These are phyloP conservation scores for Yarrowia alimentaria DNA, from an alignment of 805 yeast species.

Conservation along the genomic window DNA sequence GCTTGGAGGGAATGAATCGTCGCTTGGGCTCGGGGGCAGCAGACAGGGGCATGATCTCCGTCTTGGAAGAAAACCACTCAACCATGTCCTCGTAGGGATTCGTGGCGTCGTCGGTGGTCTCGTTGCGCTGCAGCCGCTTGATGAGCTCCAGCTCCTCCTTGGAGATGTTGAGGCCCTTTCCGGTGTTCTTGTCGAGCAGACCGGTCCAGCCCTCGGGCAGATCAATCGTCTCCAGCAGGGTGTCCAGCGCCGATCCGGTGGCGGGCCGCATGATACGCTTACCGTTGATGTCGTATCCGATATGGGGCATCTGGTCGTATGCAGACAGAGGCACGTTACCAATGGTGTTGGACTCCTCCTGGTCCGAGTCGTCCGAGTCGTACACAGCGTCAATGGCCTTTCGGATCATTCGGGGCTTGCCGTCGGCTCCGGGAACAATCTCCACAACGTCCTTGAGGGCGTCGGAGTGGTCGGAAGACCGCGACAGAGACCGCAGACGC, in stretches of 20 bases:
- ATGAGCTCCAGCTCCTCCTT: conserved; percentile 87
- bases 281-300: conserved; percentile 96
- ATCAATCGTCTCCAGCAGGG: conserved; percentile 83
- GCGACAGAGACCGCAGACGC: conserved; percentile 55
- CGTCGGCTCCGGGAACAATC: conserved; percentile 54
- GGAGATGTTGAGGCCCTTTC: conserved; percentile 74
- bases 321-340: conserved; percentile 93
- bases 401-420: conserved; percentile 68
- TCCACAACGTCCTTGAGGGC: conserved; percentile 38
- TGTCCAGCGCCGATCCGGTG: conserved; percentile 90
- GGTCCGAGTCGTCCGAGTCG: conserved; percentile 90
- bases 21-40: conserved; percentile 97
- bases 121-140: conserved; percentile 78
- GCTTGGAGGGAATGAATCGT: conserved; percentile 93
- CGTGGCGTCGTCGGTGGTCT: conserved; percentile 72
- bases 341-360: conserved; percentile 76
- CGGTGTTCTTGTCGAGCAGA: conserved; percentile 83
- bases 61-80: conserved; percentile 90
- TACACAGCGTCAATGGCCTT: conserved; percentile 95
- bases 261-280: conserved; percentile 99
- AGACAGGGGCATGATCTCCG: conserved; percentile 84
- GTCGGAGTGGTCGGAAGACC: conserved; percentile 40
- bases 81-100: conserved; percentile 92
- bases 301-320: conserved; percentile 95
- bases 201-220: conserved; percentile 99